Evolutionary conservation across 495 filamentous ascomycete species (phyloP).

Genomic region (Penicillium argentinense): DNA sequence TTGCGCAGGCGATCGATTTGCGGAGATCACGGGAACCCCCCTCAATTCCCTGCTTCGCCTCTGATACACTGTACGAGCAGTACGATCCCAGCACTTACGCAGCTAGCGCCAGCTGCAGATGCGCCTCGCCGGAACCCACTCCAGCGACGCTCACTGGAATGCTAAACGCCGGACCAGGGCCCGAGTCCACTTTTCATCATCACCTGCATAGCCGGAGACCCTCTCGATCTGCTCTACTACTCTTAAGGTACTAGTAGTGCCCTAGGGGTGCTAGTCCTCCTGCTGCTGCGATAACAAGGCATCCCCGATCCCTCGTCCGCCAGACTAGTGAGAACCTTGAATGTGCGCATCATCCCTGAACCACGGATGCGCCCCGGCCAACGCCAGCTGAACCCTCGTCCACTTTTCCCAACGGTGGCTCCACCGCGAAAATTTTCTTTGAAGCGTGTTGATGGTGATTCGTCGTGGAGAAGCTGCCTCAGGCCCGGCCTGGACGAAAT

Average conservation of each 20-base stretch:
- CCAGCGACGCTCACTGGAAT: constrained; percentile 29
- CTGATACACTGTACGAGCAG: background rate
- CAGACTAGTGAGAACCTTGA: too few species aligned
- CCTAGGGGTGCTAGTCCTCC: too few species aligned
- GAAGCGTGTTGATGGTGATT: background rate
- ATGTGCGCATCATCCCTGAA: constrained; percentile 1
- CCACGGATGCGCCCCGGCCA: background rate
- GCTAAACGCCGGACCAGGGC: constrained; percentile 34
- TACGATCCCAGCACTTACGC: background rate
- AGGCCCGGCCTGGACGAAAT: too few species aligned
- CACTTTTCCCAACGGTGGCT: constrained; percentile 12
- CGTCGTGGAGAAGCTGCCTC: too few species aligned
- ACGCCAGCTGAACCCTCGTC: background rate
- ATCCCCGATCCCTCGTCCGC: too few species aligned
- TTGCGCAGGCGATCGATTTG: too few species aligned
- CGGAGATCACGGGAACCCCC: too few species aligned
- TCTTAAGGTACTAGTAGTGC: too few species aligned
- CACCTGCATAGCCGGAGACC: constrained; percentile 43
- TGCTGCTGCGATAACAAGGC: too few species aligned
- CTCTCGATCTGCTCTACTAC: constrained; percentile 25
- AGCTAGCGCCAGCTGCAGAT: background rate
- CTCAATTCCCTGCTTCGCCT: too few species aligned
- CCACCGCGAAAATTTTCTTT: background rate
- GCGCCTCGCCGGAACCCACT: background rate
- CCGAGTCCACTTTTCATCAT: constrained; percentile 42